A percentile compares a stretch with the other conserved stretches of the same genome.
Evolutionary conservation across 2,329 filamentous ascomycete genomes (phyloP).

Genomic region (Scedosporium apiospermum): DNA sequence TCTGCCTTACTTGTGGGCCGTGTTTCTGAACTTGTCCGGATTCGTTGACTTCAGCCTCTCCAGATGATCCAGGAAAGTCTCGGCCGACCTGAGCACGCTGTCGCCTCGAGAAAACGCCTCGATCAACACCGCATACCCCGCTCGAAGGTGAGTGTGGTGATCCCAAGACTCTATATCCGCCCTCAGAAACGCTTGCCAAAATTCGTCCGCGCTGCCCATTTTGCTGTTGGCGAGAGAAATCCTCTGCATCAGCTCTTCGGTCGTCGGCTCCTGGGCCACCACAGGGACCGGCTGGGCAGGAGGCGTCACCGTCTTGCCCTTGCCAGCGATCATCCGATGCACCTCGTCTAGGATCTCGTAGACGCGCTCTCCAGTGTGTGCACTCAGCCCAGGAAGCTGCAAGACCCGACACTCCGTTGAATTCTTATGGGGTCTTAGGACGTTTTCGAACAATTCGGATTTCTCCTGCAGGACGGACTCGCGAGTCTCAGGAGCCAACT

Average conservation of each 20-base stretch:
- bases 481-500: conserved; percentile 9
- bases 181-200: conserved; percentile 17
- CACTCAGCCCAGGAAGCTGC: not conserved
- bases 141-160: conserved; percentile 22
- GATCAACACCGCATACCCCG: conserved; percentile 21
- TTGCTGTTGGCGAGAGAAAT: not conserved
- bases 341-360: conserved; percentile 8
- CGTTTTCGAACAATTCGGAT: not conserved
- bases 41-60: conserved; percentile 15
- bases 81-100: conserved; percentile 17
- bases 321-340: not conserved
- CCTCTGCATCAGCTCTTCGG: not conserved
- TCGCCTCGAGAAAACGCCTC: conserved; percentile 15
- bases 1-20: conserved; percentile 18
- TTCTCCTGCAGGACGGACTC: not conserved
- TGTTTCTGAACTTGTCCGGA: conserved; percentile 22
- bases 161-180: conserved; percentile 21
- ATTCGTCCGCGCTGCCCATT: conserved; percentile 9
- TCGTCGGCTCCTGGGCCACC: not conserved
- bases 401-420: not conserved
- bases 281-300: not conserved
- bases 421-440: not conserved
- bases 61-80: conserved; percentile 20
- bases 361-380: not conserved
- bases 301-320: not conserved